Evolutionary conservation across 1,139 yeast species (phyloP), one percentile per base, ranked within the genome.

Genomic region (Nakaseomyces delphensis): DNA sequence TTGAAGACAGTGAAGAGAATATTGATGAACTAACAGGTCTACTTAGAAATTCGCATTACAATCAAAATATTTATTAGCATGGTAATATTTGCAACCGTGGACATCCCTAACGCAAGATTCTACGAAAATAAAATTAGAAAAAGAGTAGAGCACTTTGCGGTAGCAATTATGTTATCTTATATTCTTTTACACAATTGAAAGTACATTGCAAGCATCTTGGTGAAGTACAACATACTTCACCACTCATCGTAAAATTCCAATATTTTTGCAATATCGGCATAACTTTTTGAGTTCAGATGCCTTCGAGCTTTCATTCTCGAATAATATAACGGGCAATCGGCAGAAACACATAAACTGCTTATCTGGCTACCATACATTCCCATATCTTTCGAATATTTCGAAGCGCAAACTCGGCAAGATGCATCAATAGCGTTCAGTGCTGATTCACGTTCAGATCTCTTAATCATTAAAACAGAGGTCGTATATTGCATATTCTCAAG

Each of bases 311-410:
- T 59, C 1, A 60, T 55, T 39, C 63, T 58, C 0, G 63, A 52
- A 45, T 56, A 68, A 45, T 61, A 67, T 2, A 63, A 57, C 0
- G 70, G 67, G 41, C 72, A 68, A 38, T 66, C 71, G 29, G 56
- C 55, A 3, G 69, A 66, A 20, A 58, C 60, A 50, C 71, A 68
- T 6, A 45, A 35, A 4, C 20, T 23, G 1, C 54, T 52, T 23
- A 59, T 48, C 3, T 39, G 42, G 10, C 50, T 53, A 15, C 54
- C 50, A 3, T 40, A 38, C 3, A 43, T 45, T 15, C 54, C 45
- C 4, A 57, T 50, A 42, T 58, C 55, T 10, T 48, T 45, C 4
- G 54, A 46, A 36, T 55, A 52, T 13, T 50, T 48, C 33, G 46
- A 54, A 6, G 57, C 52, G 38, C 68, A 62, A 5, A 60, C 53